Percentiles rank a stretch among this genome's conserved stretches.
These are phyloP conservation scores for Hirschioporus abietinus DNA, from an alignment of 768 basidiomycete genomes.

Conservation along the genomic window DNA sequence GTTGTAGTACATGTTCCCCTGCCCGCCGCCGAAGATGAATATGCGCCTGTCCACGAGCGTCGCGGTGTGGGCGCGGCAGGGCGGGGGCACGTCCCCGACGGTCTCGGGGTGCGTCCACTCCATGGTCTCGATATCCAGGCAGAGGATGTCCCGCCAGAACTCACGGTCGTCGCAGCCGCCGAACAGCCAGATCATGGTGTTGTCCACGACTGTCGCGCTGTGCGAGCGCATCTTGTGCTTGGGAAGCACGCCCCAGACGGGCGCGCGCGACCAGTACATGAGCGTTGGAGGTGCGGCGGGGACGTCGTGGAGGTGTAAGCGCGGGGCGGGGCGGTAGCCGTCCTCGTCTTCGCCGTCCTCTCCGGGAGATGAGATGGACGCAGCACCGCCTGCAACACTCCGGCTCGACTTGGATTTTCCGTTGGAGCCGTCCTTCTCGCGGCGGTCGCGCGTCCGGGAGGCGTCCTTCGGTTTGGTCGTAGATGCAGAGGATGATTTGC, in stretches of 20 bases:
- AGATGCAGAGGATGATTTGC: background rate
- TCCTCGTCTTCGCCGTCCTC: background rate
- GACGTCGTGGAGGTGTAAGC: constrained; percentile 58
- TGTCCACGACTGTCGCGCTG: constrained; percentile 78
- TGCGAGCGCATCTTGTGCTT: constrained; percentile 73
- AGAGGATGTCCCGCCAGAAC: constrained; percentile 71
- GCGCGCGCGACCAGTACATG: constrained; percentile 85
- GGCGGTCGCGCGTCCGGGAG: background rate
- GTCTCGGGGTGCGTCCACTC: constrained; percentile 81
- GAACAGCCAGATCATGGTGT: constrained; percentile 71
- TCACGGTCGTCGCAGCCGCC: constrained; percentile 85
- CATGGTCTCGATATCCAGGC: constrained; percentile 89
- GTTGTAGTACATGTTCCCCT: constrained; percentile 79
- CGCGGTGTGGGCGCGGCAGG: constrained; percentile 83
- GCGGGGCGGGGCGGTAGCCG: constrained; percentile 5
- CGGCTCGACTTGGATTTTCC: background rate
- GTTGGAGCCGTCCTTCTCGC: background rate
- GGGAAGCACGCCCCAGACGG: constrained; percentile 68
- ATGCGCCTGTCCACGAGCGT: constrained; percentile 78
- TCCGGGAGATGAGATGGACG: background rate
- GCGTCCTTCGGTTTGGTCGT: background rate
- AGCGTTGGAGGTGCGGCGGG: constrained; percentile 60
- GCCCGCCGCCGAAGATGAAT: constrained; percentile 83
- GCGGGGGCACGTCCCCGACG: constrained; percentile 72
- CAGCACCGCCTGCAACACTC: no score